These are phyloP conservation scores for Blastobotrys proliferans DNA, from an alignment of 1,139 yeast species.

Conservation along the genomic window DNA sequence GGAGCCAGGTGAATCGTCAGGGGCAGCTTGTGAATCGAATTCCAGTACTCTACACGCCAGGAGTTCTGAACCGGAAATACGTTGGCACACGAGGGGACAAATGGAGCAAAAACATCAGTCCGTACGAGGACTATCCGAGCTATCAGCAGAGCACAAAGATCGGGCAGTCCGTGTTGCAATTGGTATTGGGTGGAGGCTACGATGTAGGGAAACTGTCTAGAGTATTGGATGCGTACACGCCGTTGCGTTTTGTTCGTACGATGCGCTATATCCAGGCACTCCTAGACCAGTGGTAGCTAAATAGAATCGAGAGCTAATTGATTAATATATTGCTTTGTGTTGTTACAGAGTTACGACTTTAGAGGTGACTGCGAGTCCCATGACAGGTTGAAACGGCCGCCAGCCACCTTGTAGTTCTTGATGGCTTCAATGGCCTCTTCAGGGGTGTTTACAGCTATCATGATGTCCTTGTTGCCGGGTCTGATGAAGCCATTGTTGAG, in stretches of 20 bases:
- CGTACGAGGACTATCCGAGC: conserved; percentile 5
- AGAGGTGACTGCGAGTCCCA: conserved; percentile 45
- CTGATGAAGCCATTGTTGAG: conserved; percentile 64
- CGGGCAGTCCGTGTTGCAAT: background rate
- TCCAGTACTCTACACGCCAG: conserved; percentile 14
- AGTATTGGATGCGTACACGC: conserved; percentile 4
- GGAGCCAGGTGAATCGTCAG: conserved; percentile 2
- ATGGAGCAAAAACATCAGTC: conserved; percentile 2
- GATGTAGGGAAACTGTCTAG: conserved; percentile 1
- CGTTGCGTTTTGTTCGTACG: conserved; percentile 1
- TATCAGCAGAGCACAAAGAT: background rate
- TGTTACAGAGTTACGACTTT: too few relatives aligned
- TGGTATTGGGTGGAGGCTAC: background rate
- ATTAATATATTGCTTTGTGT: background rate
- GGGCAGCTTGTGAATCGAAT: conserved; percentile 2
- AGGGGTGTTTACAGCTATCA: conserved; percentile 63
- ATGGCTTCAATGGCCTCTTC: conserved; percentile 49
- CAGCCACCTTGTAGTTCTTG: conserved; percentile 61
- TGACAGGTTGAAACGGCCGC: conserved; percentile 67
- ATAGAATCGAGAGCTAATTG: too few relatives aligned
- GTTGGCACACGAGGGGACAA: background rate
- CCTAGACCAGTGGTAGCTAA: conserved; percentile 8
- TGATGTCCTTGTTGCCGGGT: conserved; percentile 59
- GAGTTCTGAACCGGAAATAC: conserved; percentile 11
- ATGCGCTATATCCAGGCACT: conserved; percentile 6